These are phyloP conservation scores for Barnettozyma vustinii DNA, from an alignment of 805 yeast species.

Conservation along the genomic window DNA sequence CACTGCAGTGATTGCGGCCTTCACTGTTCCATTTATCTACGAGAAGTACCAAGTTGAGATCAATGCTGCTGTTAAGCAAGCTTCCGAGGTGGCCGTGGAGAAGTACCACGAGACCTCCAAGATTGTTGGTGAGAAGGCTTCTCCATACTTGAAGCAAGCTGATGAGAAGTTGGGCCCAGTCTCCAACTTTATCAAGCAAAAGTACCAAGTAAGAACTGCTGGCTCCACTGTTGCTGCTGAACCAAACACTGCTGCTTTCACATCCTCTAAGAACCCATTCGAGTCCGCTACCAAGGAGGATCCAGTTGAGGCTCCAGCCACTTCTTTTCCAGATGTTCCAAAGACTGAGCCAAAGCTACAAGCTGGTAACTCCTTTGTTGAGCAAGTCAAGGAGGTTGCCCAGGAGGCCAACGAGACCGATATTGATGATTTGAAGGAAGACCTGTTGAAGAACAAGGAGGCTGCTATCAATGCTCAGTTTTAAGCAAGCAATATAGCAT, in stretches of 20 bases:
- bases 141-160: slow-evolving; percentile 54
- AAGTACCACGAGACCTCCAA: slow-evolving; percentile 42
- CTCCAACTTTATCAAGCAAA: slow-evolving; percentile 50
- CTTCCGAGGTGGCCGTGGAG: slow-evolving; percentile 41
- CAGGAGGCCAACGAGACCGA: slow-evolving; percentile 14
- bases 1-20: slow-evolving; percentile 51
- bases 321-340: slow-evolving; percentile 8
- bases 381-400: slow-evolving; percentile 15
- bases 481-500: neutral
- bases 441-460: slow-evolving; percentile 27
- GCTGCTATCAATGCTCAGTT: slow-evolving; percentile 15
- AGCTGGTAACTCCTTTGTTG: slow-evolving; percentile 11
- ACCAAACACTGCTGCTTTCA: slow-evolving; percentile 10
- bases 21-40: slow-evolving; percentile 75
- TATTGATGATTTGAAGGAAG: slow-evolving; percentile 29
- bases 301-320: slow-evolving; percentile 18
- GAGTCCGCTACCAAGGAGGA: slow-evolving; percentile 20
- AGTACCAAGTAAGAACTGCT: slow-evolving; percentile 58
- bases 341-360: slow-evolving; percentile 13
- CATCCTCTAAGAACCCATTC: slow-evolving; percentile 9
- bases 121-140: slow-evolving; percentile 48
- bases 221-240: slow-evolving; percentile 51
- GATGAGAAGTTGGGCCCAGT: slow-evolving; percentile 64
- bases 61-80: slow-evolving; percentile 52
- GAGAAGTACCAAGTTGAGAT: slow-evolving; percentile 70